Conservation (phyloP, 345 rosid genomes). For the Bruguiera gymnorhiza region DNA sequence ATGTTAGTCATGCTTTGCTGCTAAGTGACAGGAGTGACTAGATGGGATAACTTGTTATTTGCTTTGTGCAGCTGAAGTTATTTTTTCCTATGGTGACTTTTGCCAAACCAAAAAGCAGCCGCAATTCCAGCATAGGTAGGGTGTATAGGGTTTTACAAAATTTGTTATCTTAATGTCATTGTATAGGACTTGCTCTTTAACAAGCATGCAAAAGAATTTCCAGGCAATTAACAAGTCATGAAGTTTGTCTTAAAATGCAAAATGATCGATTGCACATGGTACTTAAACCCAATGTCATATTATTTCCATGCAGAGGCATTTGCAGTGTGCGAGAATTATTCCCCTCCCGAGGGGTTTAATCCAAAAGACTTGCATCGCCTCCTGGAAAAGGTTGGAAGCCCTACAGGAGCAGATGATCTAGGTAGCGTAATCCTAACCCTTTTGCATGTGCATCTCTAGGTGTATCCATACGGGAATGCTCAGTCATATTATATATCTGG, state of each 20-base stretch:
- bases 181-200: not conserved
- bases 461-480: not conserved
- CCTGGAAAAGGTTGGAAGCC: slow-evolving; percentile 85
- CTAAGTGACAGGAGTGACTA: not conserved
- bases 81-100: slow-evolving; percentile 90
- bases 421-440: slow-evolving; percentile 37
- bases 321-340: slow-evolving; percentile 89
- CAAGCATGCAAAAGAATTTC: not conserved
- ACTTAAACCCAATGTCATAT: not conserved
- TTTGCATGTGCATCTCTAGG: not conserved
- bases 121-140: slow-evolving; percentile 95
- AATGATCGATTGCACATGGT: not conserved
- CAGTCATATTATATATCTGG: not conserved
- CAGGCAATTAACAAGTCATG: not conserved
- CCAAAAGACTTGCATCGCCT: slow-evolving; percentile 76
- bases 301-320: slow-evolving; percentile 70
- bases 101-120: slow-evolving; percentile 98
- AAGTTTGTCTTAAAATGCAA: not conserved
- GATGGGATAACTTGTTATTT: not conserved
- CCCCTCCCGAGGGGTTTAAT: slow-evolving; percentile 84
- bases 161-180: no score
- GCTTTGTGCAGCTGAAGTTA: slow-evolving; percentile 65
- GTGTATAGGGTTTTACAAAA: no score
- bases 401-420: slow-evolving; percentile 79
- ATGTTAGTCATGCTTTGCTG: not conserved